Evolutionary conservation across 495 filamentous ascomycete species (phyloP).

Genomic region (Hypoxylon lienhwacheense): DNA sequence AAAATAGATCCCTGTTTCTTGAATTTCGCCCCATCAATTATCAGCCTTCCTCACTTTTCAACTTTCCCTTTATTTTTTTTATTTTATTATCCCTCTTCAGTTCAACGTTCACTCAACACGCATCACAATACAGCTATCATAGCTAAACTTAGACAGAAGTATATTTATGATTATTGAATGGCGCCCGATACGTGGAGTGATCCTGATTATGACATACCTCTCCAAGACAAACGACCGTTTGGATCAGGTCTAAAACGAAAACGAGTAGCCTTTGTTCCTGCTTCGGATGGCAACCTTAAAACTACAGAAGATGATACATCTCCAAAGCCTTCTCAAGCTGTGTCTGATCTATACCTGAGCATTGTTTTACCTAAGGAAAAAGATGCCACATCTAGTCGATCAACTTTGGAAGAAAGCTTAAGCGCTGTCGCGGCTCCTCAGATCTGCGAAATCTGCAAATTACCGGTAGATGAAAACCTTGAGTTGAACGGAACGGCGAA

Average conservation of each 20-base stretch:
- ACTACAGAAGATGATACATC: conserved; percentile 43
- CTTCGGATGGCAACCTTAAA: conserved; percentile 53
- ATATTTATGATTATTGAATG: conserved; percentile 11
- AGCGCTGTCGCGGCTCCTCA: conserved; percentile 7
- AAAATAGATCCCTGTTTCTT: conserved; percentile 1
- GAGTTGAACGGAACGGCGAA: conserved; percentile 10
- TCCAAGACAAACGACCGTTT: conserved; percentile 75
- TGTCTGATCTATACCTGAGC: conserved; percentile 69
- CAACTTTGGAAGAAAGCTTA: conserved; percentile 27
- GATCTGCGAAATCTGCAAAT: conserved; percentile 41
- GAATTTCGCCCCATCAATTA: conserved; percentile 20
- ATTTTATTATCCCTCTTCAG: background rate
- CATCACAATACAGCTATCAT: too few species aligned
- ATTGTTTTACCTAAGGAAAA: conserved; percentile 62
- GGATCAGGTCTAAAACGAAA: conserved; percentile 76
- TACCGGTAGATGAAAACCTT: conserved; percentile 36
- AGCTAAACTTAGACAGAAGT: background rate
- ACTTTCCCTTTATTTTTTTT: conserved; percentile 1
- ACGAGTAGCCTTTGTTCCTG: conserved; percentile 78
- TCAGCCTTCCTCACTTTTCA: conserved; percentile 10
- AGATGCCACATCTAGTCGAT: conserved; percentile 20
- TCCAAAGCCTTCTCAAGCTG: conserved; percentile 44
- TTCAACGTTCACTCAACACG: background rate
- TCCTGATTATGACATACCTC: conserved; percentile 62
- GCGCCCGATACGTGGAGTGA: conserved; percentile 29